These are phyloP conservation scores for Dinochytrium kinnereticum DNA, from an alignment of 371 early-diverging fungal species.

Conservation along the genomic window DNA sequence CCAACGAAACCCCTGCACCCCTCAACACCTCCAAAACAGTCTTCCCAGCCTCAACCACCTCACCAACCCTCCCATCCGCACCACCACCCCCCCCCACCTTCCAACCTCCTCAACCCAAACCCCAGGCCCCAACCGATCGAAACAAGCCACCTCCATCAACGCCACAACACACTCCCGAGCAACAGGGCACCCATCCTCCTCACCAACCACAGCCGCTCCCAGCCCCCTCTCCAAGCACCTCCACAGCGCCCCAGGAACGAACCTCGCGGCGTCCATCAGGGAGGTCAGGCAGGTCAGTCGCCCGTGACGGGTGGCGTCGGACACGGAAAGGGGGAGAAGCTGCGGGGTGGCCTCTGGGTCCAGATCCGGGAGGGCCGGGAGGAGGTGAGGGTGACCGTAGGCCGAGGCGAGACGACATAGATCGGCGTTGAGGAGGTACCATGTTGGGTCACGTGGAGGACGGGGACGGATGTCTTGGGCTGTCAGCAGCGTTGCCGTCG, in stretches of 20 bases:
- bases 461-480: slow-evolving; percentile 17
- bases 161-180: background rate
- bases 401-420: slow-evolving; percentile 10
- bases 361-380: slow-evolving; percentile 16
- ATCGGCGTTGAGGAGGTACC: slow-evolving; percentile 15
- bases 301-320: slow-evolving; percentile 19
- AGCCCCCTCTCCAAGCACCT: slow-evolving; percentile 7
- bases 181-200: background rate
- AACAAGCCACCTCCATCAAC: slow-evolving; percentile 6
- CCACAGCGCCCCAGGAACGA: slow-evolving; percentile 18
- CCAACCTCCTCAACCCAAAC: background rate
- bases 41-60: too few species aligned
- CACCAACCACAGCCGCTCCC: slow-evolving; percentile 1
- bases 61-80: too few species aligned
- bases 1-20: background rate
- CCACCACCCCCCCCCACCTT: too few species aligned
- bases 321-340: slow-evolving; percentile 5
- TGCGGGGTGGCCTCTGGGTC: slow-evolving; percentile 8
- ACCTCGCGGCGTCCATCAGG: slow-evolving; percentile 14
- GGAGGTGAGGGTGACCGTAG: background rate
- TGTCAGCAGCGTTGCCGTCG: slow-evolving; percentile 6
- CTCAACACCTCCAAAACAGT: too few species aligned
- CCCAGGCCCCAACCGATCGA: slow-evolving; percentile 5
- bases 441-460: background rate
- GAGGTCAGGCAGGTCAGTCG: background rate